Evolutionary conservation across 306 rosid genomes (phyloP).

Genomic region (Vigna reflexopilosa): DNA sequence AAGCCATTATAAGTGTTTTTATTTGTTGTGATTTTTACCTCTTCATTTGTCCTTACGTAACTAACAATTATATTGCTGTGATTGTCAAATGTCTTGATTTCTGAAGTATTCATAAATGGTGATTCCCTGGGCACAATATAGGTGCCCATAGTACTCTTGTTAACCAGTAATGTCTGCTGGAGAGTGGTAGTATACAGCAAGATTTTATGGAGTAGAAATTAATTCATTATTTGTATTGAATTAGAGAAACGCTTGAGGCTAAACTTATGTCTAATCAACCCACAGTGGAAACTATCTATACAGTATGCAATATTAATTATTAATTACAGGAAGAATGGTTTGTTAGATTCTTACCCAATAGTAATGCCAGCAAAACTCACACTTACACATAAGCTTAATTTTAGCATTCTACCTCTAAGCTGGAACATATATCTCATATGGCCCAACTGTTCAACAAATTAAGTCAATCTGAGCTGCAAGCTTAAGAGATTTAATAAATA

Average conservation of each 20-base stretch:
- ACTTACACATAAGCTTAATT: background rate
- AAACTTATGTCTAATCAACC: background rate
- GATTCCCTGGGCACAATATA: background rate
- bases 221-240: background rate
- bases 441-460: background rate
- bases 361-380: background rate
- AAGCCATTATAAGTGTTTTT: slow-evolving; percentile 9
- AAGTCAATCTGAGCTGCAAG: background rate
- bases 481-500: background rate
- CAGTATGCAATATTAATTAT: background rate
- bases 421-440: background rate
- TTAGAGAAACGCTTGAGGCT: background rate
- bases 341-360: slow-evolving; percentile 4
- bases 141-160: background rate
- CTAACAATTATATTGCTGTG: slow-evolving; percentile 15
- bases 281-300: background rate
- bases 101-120: slow-evolving; percentile 21
- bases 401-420: background rate
- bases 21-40: background rate
- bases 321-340: background rate
- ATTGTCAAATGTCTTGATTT: slow-evolving; percentile 33
- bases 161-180: slow-evolving; percentile 17
- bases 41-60: slow-evolving; percentile 3
- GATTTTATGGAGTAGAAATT: slow-evolving; percentile 3
- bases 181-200: slow-evolving; percentile 10